Base-by-base conservation (phyloP, 345 rosid species). In the Arabidopsis suecica region DNA sequence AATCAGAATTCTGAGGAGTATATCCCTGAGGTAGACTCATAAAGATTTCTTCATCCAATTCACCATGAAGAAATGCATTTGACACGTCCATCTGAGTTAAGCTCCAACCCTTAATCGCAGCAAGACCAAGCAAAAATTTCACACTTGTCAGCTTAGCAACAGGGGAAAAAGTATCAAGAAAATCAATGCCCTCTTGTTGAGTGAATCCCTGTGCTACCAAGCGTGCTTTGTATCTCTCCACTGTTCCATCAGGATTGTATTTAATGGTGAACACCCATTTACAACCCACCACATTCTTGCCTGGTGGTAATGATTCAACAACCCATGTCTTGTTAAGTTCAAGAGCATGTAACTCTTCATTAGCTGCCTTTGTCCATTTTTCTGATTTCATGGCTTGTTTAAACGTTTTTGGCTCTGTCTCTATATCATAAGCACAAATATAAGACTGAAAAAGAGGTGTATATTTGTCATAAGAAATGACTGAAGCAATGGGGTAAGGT, bases 51-150 rank as follows among this genome's bases (percentile, higher is more conserved):
- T 51, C 72, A 3, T 68, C 48, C 1, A 68, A 11, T 1, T 41
- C 62, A 0, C 50, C 23, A 54, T 68, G 12, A 0, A 68, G 0
- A 1, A 68, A 68, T 0, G 59, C 60, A 3, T 60, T 71, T 1
- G 47, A n/a, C 0, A 71, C 51, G 5, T 71, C 68, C 55, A 59
- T 47, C 0, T 71, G 59, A 0, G 42, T 50, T 0, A 49, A 3
- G 9, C 12, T 3, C 55, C 64, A 69, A 0, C 16, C 5, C 1
- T 14, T 28, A 0, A 7, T 2, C 0, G 64, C 34, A 0, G 49
- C 34, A 0, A 71, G 5, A 0, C 20, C 51, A 0, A 38, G 3
- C 0, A 68, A 0, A 0, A 51, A 0, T 0, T 37, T 68, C 2
- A 51, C 61, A 32, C 41, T 38, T 0, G 38, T 22, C 1, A 67